Conservation (phyloP, 768 basidiomycete species). For the Tubosaeta sp. region DNA sequence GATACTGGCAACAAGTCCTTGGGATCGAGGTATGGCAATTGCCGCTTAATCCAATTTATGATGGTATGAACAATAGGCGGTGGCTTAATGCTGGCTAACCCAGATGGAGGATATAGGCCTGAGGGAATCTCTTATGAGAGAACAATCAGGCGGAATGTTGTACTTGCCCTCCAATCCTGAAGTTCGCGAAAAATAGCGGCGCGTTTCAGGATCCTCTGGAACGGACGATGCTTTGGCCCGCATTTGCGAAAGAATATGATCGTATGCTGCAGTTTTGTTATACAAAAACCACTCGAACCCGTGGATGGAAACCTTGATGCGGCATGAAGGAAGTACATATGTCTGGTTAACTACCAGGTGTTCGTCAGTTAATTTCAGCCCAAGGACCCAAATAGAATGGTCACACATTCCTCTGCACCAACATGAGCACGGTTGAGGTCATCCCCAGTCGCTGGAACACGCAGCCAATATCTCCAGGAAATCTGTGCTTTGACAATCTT, state of each 20-base stretch:
- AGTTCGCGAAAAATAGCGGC: slow-evolving; percentile 36
- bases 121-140: background rate
- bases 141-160: background rate
- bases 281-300: slow-evolving; percentile 94
- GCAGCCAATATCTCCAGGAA: slow-evolving; percentile 94
- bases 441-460: slow-evolving; percentile 70
- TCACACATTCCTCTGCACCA: slow-evolving; percentile 54
- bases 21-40: slow-evolving; percentile 69
- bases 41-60: slow-evolving; percentile 50
- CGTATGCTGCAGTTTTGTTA: slow-evolving; percentile 86
- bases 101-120: slow-evolving; percentile 27
- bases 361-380: slow-evolving; percentile 3
- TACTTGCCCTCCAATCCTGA: slow-evolving; percentile 37
- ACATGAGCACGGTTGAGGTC: slow-evolving; percentile 49
- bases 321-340: slow-evolving; percentile 54
- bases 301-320: slow-evolving; percentile 74
- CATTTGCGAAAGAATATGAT: slow-evolving; percentile 79
- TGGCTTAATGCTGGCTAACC: slow-evolving; percentile 24
- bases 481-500: slow-evolving; percentile 80
- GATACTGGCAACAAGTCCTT: slow-evolving; percentile 87
- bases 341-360: slow-evolving; percentile 32
- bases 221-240: slow-evolving; percentile 30
- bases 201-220: slow-evolving; percentile 29
- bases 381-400: slow-evolving; percentile 2
- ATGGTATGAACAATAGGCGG: slow-evolving; percentile 37